Conservation (phyloP, 495 filamentous ascomycete genomes). For the Bombardia bombarda region DNA sequence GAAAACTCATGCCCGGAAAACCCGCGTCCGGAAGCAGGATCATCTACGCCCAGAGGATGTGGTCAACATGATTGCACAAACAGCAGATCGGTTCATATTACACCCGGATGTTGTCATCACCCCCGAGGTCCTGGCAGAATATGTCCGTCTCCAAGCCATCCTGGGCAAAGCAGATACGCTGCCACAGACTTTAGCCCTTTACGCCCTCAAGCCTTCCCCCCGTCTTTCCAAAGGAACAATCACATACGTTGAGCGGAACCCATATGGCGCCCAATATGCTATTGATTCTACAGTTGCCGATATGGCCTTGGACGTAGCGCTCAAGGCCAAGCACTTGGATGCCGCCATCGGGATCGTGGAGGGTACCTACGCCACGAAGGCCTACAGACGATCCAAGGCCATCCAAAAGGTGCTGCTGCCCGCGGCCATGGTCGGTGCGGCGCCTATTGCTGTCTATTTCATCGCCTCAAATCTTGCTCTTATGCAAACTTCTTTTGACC, state of each 20-base stretch:
- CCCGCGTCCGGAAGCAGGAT: neutral
- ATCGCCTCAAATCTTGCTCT: constrained; percentile 52
- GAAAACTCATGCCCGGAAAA: constrained; percentile 4
- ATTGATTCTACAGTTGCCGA: constrained; percentile 59
- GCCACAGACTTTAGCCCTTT: constrained; percentile 72
- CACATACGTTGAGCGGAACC: constrained; percentile 53
- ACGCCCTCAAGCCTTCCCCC: constrained; percentile 74
- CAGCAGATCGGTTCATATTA: constrained; percentile 56
- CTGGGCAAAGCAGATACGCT: constrained; percentile 64
- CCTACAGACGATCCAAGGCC: constrained; percentile 62
- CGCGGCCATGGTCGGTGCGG: constrained; percentile 33
- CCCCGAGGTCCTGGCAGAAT: constrained; percentile 55
- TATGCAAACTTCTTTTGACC: constrained; percentile 64
- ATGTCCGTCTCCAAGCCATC: constrained; percentile 63
- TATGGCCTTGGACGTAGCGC: constrained; percentile 65
- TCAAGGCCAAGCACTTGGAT: constrained; percentile 64
- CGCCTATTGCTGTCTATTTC: constrained; percentile 63
- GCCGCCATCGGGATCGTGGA: constrained; percentile 75
- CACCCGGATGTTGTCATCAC: constrained; percentile 80
- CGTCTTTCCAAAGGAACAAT: constrained; percentile 49
- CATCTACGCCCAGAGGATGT: constrained; percentile 17
- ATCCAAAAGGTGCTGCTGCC: constrained; percentile 37
- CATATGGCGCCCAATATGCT: constrained; percentile 59
- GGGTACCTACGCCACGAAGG: constrained; percentile 62
- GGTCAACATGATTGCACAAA: constrained; percentile 38